Conservation (phyloP, 257 asterid species). For the Nicotiana noctiflora region DNA sequence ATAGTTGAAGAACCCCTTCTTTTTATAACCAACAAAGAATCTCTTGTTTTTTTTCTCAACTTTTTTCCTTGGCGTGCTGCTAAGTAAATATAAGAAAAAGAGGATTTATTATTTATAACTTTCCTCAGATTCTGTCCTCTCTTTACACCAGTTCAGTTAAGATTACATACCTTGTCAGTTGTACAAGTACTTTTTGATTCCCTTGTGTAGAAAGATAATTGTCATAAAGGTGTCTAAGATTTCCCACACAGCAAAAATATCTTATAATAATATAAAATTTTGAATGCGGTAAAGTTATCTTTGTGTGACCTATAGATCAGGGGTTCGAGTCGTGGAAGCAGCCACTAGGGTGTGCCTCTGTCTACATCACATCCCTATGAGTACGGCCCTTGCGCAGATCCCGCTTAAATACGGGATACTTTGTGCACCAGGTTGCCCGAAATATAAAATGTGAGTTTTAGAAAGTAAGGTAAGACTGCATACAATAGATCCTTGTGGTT, state of each 20-base stretch:
- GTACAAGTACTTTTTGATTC: constrained; percentile 8
- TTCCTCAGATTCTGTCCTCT: constrained; percentile 7
- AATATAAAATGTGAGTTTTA: too few relatives aligned
- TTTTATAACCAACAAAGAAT: background rate
- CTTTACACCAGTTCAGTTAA: constrained; percentile 8
- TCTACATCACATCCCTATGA: too few relatives aligned
- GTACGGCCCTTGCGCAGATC: too few relatives aligned
- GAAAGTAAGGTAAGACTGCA: too few relatives aligned
- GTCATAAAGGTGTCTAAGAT: background rate
- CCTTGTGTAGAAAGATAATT: background rate
- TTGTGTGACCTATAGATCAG: too few relatives aligned
- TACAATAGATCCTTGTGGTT: too few relatives aligned
- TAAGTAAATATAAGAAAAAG: background rate
- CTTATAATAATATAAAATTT: background rate
- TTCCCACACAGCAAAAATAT: background rate
- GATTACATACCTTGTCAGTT: constrained; percentile 7
- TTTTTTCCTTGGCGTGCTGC: background rate
- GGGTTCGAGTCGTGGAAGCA: too few relatives aligned
- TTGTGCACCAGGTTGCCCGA: too few relatives aligned
- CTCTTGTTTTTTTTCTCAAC: background rate
- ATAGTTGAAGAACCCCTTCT: background rate
- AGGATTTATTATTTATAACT: background rate
- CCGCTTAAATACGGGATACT: too few relatives aligned
- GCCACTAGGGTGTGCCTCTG: too few relatives aligned
- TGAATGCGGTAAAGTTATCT: background rate